Evolutionary conservation across 192 early-diverging fungal species (phyloP), one percentile per base, ranked within the genome.

Genomic region (Phycomyces nitens): DNA sequence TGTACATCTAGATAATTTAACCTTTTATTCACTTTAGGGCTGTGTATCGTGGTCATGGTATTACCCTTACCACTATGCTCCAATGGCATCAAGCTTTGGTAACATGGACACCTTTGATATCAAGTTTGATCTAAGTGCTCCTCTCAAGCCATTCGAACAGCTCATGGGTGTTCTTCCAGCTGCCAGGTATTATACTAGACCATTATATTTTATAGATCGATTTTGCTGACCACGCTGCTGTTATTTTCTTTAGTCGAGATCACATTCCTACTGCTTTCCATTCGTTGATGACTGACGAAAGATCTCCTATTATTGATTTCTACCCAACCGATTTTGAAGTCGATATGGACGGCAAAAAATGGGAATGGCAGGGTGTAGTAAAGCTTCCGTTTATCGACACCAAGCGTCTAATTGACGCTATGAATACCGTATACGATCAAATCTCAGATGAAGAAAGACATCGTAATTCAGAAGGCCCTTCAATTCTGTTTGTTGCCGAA

Each of bases 21-120:
- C n/a, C n/a, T n/a, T n/a, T n/a, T n/a, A n/a, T n/a, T n/a, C n/a
- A n/a, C n/a, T n/a, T n/a, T 53, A 77, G 62, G 95, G 95, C 3
- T 93, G 93, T 60, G 87, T 82, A 22, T 97, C 96, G 16, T 99
- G 97, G 97, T 86, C 80, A 39, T 99, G 96, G 96, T 99, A 92
- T 80, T 99, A 92, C 63, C 96, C 96, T 6, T 98, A 92, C 74
- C 92, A 97, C 80, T 99, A 98, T 67, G 89, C 96, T 20, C 95
- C 95, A 0, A 77, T 92, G 60, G 87, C 89, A 3, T 87, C 86
- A 0, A 94, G 98, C 71, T 89, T 97, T 57, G 62, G 77, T 8
- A 84, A 94, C 69, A 76, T 99, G 57, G 84, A 73, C 51, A 73
- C 84, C 38, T 75, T 94, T 65, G 73, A 88, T 55, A 77, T 92